Base-by-base conservation (phyloP, 2,329 filamentous ascomycete genomes). In the Trichoderma afroharzianum region DNA sequence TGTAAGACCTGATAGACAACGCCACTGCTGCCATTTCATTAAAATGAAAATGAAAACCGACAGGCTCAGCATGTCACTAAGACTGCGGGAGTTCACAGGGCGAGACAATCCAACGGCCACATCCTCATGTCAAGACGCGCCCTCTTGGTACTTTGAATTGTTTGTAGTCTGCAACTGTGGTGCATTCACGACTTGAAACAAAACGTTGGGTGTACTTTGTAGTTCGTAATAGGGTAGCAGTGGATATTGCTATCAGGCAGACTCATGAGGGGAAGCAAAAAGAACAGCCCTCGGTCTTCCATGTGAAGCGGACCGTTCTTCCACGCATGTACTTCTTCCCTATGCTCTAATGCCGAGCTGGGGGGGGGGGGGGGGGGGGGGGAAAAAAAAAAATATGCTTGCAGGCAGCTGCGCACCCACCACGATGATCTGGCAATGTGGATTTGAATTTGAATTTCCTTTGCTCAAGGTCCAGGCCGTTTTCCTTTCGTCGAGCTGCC, bases 241-340 rank as follows among this genome's bases (percentile, higher is more conserved):
- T 57, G 26, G 47, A 11, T 63, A 30, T 36, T 57, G 36, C 36
- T 39, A 39, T 57, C 18, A 24, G 8, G 43, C 26, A 63, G 15
- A 47, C 11, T 39, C 4, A 47, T 21, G 63, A 63, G 43, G 55
- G 43, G 57, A 68, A 30, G 15, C 21, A 66, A 26, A 73, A 55
- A 57, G 67, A 74, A 72, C 63, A 68, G 50, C 68, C 39, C 71
- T 72, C 71, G 70, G 75, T 73, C 72, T 76, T 73, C 72, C 72
- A 74, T 74, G 72, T 73, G 71, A 76, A 74, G 73, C 76, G 74
- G 73, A 71, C 74, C 75, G 72, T 77, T 58, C 76, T 74, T 74
- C 74, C 73, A 72, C 74, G 73, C 76, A 75, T 59, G 57, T 69
- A 59, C 36, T 15, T 32, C 36, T 36, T 68, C 47, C 64, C 11